Conservation (phyloP, 768 basidiomycete species). For the Macrocybe gigantea region DNA sequence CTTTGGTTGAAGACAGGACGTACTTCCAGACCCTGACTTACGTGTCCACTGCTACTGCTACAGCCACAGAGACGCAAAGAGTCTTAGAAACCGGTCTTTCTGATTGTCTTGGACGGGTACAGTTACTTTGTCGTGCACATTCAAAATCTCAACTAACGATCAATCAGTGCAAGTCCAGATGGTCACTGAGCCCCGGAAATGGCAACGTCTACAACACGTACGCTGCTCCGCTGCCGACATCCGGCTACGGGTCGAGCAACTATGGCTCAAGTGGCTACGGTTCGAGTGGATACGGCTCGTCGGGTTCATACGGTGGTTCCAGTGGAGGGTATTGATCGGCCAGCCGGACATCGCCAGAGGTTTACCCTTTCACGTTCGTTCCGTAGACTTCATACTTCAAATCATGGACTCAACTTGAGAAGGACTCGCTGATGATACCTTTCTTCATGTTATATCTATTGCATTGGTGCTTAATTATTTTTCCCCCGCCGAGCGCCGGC, state of each 20-base stretch:
- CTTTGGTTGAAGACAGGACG: slow-evolving; percentile 43
- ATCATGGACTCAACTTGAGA: slow-evolving; percentile 17
- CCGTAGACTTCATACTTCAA: slow-evolving; percentile 24
- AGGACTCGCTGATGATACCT: slow-evolving; percentile 29
- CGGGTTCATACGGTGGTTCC: too few relatives aligned
- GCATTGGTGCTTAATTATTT: slow-evolving; percentile 34
- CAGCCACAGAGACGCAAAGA: slow-evolving; percentile 38
- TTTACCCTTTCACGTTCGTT: slow-evolving; percentile 21
- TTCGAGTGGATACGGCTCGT: slow-evolving; percentile 20
- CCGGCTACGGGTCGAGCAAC: slow-evolving; percentile 9
- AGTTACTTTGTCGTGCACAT: slow-evolving; percentile 6
- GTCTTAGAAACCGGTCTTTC: slow-evolving; percentile 46
- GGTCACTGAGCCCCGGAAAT: slow-evolving; percentile 47
- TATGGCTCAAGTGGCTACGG: slow-evolving; percentile 13
- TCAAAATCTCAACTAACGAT: slow-evolving; percentile 9
- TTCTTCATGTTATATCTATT: slow-evolving; percentile 27
- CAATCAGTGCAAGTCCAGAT: slow-evolving; percentile 51
- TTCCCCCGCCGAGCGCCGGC: slow-evolving; percentile 20
- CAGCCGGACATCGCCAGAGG: too few relatives aligned
- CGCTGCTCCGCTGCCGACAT: slow-evolving; percentile 19
- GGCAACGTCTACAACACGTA: slow-evolving; percentile 45
- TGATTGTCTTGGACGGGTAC: slow-evolving; percentile 45
- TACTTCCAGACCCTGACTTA: slow-evolving; percentile 45
- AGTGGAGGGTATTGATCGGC: too few relatives aligned
- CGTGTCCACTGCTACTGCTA: slow-evolving; percentile 41